Conservation (phyloP, 441 rosid species). For the Syzygium malaccense region DNA sequence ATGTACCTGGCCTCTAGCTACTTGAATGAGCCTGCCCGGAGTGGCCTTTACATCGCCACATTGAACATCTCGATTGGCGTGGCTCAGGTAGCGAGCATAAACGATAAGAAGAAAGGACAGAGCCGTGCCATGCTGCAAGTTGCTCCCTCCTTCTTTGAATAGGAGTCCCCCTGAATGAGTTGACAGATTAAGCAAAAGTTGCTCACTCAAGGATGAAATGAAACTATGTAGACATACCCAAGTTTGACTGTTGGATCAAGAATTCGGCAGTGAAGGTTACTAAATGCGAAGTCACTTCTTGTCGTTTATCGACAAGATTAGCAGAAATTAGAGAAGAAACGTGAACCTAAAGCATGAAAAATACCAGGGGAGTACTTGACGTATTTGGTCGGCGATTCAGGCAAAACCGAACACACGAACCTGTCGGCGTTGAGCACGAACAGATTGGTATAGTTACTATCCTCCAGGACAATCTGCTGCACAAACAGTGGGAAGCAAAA, state of each 20-base stretch:
- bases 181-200: not conserved
- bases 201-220: not conserved
- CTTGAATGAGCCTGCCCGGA: slow-evolving; percentile 23
- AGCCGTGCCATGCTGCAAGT: slow-evolving; percentile 42
- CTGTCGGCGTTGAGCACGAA: slow-evolving; percentile 11
- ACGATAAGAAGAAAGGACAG: slow-evolving; percentile 40
- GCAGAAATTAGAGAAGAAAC: not conserved
- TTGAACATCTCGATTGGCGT: slow-evolving; percentile 4
- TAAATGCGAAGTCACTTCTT: not conserved
- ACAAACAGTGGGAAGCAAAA: not conserved
- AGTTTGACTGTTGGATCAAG: not conserved
- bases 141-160: slow-evolving; percentile 44
- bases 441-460: not conserved
- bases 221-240: not conserved
- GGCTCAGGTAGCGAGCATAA: slow-evolving; percentile 25
- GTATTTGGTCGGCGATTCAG: slow-evolving; percentile 20
- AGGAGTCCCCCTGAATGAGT: slow-evolving; percentile 38
- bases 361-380: slow-evolving; percentile 27
- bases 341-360: not conserved
- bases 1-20: slow-evolving; percentile 45
- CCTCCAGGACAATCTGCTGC: slow-evolving; percentile 14
- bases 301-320: not conserved
- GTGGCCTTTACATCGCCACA: slow-evolving; percentile 30
- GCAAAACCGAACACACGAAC: slow-evolving; percentile 24
- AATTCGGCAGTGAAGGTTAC: not conserved